Percentiles rank a stretch among this genome's conserved stretches.
These are phyloP conservation scores for Termitomyces sp. DNA, from an alignment of 768 basidiomycete genomes.

Conservation along the genomic window DNA sequence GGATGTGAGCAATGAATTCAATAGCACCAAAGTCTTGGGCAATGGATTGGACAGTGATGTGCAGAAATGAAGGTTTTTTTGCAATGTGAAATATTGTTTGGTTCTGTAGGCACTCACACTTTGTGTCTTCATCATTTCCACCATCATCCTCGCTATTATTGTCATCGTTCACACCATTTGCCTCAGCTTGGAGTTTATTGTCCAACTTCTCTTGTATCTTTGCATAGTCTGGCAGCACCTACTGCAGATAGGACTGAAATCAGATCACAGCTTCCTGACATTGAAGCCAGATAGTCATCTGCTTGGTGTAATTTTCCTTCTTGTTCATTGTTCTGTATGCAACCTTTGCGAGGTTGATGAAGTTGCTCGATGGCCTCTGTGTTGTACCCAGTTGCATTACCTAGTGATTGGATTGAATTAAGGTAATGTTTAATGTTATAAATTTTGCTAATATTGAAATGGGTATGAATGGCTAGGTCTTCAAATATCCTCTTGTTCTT, in stretches of 20 bases:
- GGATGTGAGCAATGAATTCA: slow-evolving; percentile 13
- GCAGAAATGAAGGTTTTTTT: slow-evolving; percentile 12
- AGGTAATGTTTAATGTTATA: slow-evolving; percentile 31
- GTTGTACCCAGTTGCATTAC: slow-evolving; percentile 30
- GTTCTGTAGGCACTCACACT: neutral
- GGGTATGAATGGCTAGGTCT: slow-evolving; percentile 21
- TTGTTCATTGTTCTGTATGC: neutral
- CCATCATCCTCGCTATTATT: neutral
- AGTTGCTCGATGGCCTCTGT: slow-evolving; percentile 4
- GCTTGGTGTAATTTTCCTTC: slow-evolving; percentile 10
- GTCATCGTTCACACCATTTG: neutral
- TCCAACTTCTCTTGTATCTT: neutral
- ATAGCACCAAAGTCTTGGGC: slow-evolving; percentile 11
- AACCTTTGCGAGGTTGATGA: neutral
- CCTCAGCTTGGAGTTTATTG: neutral
- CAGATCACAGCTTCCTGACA: slow-evolving; percentile 32
- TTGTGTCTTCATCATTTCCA: neutral
- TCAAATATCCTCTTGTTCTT: slow-evolving; percentile 29
- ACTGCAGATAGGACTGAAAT: slow-evolving; percentile 25
- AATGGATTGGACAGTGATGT: slow-evolving; percentile 11
- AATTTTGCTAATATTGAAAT: slow-evolving; percentile 40
- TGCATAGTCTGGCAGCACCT: slow-evolving; percentile 20
- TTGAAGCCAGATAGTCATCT: slow-evolving; percentile 39
- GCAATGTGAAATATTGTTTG: neutral
- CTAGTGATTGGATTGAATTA: slow-evolving; percentile 24